Conservation (phyloP, 2,329 filamentous ascomycete species). For the Gnomoniopsis smithogilvyi region DNA sequence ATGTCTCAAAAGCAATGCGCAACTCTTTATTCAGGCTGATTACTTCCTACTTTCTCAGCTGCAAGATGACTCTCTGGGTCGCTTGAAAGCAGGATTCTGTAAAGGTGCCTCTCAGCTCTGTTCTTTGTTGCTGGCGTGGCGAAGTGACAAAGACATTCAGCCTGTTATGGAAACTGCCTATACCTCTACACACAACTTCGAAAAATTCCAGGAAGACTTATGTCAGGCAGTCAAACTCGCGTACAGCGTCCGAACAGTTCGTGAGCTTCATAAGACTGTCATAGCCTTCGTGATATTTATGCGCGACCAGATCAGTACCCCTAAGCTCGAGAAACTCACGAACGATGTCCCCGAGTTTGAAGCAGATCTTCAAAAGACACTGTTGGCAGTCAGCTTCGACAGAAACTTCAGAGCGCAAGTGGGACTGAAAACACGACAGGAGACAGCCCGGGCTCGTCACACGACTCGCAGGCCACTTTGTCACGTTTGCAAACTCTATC, state of each 20-base stretch:
- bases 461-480: too few relatives aligned
- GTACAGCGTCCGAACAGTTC: not conserved
- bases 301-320: not conserved
- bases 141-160: not conserved
- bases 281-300: not conserved
- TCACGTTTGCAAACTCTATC: too few relatives aligned
- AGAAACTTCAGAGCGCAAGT: not conserved
- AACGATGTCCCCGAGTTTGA: not conserved
- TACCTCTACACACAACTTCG: not conserved
- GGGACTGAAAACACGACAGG: too few relatives aligned
- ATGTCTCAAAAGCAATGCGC: too few relatives aligned
- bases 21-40: not conserved
- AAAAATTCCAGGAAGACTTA: not conserved
- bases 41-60: not conserved
- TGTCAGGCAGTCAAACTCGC: not conserved
- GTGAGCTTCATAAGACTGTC: not conserved
- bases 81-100: not conserved
- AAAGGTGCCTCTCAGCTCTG: too few relatives aligned
- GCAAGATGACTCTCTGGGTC: not conserved
- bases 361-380: not conserved
- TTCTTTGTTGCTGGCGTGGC: too few relatives aligned
- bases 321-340: not conserved
- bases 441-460: too few relatives aligned
- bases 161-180: not conserved
- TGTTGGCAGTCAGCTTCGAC: not conserved